Evolutionary conservation across 2,329 filamentous ascomycete species (phyloP), one percentile per base, ranked within the genome.

Genomic region (Fusarium nurragi): DNA sequence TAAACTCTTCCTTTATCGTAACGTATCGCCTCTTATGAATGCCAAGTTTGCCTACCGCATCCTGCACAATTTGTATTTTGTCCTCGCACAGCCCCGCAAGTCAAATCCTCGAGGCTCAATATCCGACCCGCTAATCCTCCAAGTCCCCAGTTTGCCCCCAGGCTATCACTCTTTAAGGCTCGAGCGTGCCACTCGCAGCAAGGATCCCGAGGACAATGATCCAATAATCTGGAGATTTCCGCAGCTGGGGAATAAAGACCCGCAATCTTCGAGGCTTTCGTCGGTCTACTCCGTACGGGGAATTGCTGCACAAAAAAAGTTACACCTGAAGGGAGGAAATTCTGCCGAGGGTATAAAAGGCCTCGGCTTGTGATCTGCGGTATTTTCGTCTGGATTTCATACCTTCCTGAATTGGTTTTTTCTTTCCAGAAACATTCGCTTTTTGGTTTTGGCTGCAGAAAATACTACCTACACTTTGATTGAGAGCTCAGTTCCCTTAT

Each of bases 301-400:
- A 36, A 34, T 23, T 30, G 46, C 39, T 26, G 54, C 55, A 59
- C 53, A 57, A 54, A 50, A 45, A 34, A 45, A 34, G 39, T 45
- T 36, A 45, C 39, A 60, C 56, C 28, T n/a, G 18, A 41, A 44
- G 38, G 25, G 18, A 30, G 30, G 18, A 5, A 28, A 9, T 26
- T 16, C 32, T 34, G 32, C 19, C 34, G 57, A 36, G 19, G 28
- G 16, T 36, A 39, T 14, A 22, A 46, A 25, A 44, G 26, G 11
- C 39, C 56, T 60, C 56, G 56, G 56, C 34, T 54, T 41, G 52
- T 28, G 30, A 30, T 32, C 16, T 60, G 56, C 54, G 55, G n/a
- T 60, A 60, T 60, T 60, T 54, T 57, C 21, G 19, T 34, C 53
- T 54, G 21, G 16, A 22, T n/a, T 56, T 25, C 34, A 21, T 18